These are phyloP conservation scores for Lecanoromycetidae sp. DNA, from an alignment of 2,329 filamentous ascomycete species.

Conservation along the genomic window DNA sequence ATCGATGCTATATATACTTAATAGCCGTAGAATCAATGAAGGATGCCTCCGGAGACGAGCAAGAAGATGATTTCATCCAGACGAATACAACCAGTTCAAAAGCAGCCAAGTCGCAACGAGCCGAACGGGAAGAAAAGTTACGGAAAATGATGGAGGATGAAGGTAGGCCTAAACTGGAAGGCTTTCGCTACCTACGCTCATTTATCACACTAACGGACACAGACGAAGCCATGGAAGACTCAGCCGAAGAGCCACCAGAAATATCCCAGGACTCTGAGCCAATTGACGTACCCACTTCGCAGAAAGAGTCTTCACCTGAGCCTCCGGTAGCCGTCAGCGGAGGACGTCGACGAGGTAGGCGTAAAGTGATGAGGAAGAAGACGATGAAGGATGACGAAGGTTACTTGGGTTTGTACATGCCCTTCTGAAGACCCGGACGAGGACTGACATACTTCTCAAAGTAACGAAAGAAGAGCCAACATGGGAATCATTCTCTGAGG, in stretches of 20 bases:
- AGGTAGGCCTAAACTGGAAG: constrained; percentile 21
- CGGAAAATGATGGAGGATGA: constrained; percentile 67
- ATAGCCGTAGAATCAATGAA: constrained; percentile 31
- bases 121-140: constrained; percentile 53
- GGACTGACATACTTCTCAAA: constrained; percentile 27
- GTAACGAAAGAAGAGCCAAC: constrained; percentile 73
- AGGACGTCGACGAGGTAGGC: constrained; percentile 61
- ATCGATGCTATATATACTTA: not conserved
- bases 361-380: constrained; percentile 78
- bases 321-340: constrained; percentile 42
- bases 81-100: constrained; percentile 27
- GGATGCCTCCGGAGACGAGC: constrained; percentile 47
- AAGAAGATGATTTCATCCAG: constrained; percentile 40
- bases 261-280: constrained; percentile 30
- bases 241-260: constrained; percentile 45
- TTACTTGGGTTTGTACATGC: constrained; percentile 57
- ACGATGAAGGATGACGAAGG: constrained; percentile 78
- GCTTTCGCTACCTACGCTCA: no score
- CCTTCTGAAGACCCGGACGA: constrained; percentile 4
- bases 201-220: constrained; percentile 8
- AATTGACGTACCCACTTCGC: not conserved
- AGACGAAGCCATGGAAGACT: constrained; percentile 19
- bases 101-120: constrained; percentile 31
- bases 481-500: constrained; percentile 92
- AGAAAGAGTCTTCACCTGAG: constrained; percentile 29